Conservation (phyloP, 1,284 basidiomycete species). For the Sporisorium reilianum region DNA sequence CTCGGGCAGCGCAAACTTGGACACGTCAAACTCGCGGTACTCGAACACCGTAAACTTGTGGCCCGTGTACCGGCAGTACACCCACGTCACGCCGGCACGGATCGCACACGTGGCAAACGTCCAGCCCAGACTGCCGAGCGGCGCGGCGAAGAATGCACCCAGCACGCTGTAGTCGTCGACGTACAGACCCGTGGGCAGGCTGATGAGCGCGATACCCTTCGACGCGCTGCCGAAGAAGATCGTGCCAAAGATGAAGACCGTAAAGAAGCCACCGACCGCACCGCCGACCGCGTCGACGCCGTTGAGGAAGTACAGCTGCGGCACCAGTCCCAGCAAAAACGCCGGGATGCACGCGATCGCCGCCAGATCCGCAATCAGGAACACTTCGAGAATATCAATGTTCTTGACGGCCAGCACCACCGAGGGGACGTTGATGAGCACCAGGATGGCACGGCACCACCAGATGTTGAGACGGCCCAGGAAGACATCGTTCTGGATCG, state of each 20-base stretch:
- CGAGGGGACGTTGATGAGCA: constrained; percentile 64
- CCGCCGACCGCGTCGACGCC: constrained; percentile 67
- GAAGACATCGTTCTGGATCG: constrained; percentile 69
- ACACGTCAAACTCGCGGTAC: constrained; percentile 47
- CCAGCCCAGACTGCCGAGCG: constrained; percentile 63
- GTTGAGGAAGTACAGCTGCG: constrained; percentile 62
- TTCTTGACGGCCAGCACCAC: constrained; percentile 66
- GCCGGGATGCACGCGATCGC: constrained; percentile 66
- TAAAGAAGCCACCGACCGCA: constrained; percentile 68
- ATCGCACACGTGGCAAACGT: constrained; percentile 57
- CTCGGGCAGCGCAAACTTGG: constrained; percentile 56
- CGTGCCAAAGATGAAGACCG: constrained; percentile 67
- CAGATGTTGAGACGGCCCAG: constrained; percentile 68
- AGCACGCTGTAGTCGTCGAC: constrained; percentile 65
- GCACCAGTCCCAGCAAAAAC: constrained; percentile 64
- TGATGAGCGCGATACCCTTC: constrained; percentile 59
- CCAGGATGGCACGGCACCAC: constrained; percentile 64
- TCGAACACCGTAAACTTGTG: constrained; percentile 52
- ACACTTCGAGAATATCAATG: constrained; percentile 69
- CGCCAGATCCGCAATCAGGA: constrained; percentile 67
- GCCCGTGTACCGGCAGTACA: constrained; percentile 46
- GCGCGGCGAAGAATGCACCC: constrained; percentile 67
- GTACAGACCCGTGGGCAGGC: constrained; percentile 66
- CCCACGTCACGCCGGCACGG: constrained; percentile 39
- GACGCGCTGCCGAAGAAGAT: constrained; percentile 62